Evolutionary conservation across 345 rosid species (phyloP).

Genomic region (Syzygium grande): DNA sequence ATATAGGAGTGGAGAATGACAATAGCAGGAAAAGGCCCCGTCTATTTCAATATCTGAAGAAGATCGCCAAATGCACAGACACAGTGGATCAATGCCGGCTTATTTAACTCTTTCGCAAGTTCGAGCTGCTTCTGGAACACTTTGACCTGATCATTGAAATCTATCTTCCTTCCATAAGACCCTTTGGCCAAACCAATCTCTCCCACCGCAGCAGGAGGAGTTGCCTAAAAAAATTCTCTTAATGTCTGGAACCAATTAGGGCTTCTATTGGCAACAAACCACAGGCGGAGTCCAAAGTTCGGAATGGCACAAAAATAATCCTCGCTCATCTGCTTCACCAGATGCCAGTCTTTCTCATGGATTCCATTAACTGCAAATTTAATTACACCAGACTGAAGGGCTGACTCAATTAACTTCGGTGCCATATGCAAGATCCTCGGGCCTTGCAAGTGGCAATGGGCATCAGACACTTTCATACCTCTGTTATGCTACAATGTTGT

Average conservation of each 20-base stretch:
- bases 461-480: constrained; percentile 62
- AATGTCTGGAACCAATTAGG: constrained; percentile 58
- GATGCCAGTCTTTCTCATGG: constrained; percentile 77
- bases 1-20: constrained; percentile 74
- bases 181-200: constrained; percentile 95
- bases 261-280: constrained; percentile 69
- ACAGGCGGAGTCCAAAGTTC: constrained; percentile 83
- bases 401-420: constrained; percentile 1
- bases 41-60: constrained; percentile 49
- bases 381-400: not conserved
- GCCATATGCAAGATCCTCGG: constrained; percentile 31
- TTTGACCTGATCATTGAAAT: constrained; percentile 63
- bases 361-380: constrained; percentile 2
- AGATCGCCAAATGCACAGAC: constrained; percentile 83
- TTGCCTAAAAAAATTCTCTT: constrained; percentile 49
- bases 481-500: not conserved
- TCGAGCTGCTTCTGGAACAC: constrained; percentile 70
- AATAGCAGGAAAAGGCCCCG: constrained; percentile 82
- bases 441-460: constrained; percentile 94
- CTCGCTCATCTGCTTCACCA: constrained; percentile 63
- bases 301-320: constrained; percentile 61
- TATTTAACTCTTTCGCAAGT: constrained; percentile 74
- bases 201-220: constrained; percentile 83
- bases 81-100: constrained; percentile 72
- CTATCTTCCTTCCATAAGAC: constrained; percentile 63